Conservation (phyloP, 2,329 filamentous ascomycete genomes). For the Grosmannia huntii region DNA sequence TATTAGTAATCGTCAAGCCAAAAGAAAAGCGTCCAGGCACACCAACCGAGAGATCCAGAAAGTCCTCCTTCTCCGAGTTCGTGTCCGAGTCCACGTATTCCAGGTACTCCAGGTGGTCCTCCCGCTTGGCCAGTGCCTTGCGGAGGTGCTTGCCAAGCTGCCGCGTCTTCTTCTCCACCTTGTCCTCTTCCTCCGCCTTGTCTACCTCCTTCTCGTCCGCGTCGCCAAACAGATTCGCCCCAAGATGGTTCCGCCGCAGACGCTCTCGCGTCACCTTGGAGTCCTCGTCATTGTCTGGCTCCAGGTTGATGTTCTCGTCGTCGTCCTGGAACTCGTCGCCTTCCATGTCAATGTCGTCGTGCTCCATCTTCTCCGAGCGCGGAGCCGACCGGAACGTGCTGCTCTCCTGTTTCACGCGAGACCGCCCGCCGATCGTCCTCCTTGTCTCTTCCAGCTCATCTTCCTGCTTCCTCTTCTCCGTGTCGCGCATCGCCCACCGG, state of each 20-base stretch:
- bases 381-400: conserved; percentile 48
- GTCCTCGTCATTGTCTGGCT: conserved; percentile 72
- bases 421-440: conserved; percentile 35
- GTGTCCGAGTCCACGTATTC: conserved; percentile 80
- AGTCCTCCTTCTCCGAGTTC: conserved; percentile 30
- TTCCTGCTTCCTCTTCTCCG: conserved; percentile 44
- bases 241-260: conserved; percentile 70
- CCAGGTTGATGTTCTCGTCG: conserved; percentile 65
- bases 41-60: conserved; percentile 20
- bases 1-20: background rate
- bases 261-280: conserved; percentile 57
- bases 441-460: conserved; percentile 50
- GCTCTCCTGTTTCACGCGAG: conserved; percentile 57
- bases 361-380: conserved; percentile 54
- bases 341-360: conserved; percentile 55
- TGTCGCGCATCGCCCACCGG: conserved; percentile 66
- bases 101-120: conserved; percentile 76
- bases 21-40: background rate
- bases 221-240: conserved; percentile 69
- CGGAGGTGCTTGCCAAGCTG: conserved; percentile 65
- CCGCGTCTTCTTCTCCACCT: conserved; percentile 54
- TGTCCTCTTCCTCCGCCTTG: conserved; percentile 56
- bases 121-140: conserved; percentile 71
- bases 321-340: conserved; percentile 76
- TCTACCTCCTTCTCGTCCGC: conserved; percentile 60